Evolutionary conservation across 441 rosid species (phyloP).

Genomic region (Populus trichocarpa): DNA sequence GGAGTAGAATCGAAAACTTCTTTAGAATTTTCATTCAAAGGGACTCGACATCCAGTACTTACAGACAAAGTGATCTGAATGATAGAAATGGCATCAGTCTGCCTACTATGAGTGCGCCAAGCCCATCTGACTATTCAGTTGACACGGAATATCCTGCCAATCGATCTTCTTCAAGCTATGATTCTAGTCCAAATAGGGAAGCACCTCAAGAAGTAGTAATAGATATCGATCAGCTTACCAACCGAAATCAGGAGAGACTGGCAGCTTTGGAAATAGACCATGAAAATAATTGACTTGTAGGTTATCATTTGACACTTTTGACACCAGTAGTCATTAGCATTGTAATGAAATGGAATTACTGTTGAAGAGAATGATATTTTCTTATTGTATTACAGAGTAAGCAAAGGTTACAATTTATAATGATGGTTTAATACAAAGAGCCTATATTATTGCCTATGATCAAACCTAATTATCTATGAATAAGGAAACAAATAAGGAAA

Average conservation of each 20-base stretch:
- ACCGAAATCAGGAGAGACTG: conserved; percentile 8
- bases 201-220: conserved; percentile 7
- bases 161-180: neutral
- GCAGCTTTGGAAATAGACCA: neutral
- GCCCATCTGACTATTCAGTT: conserved; percentile 25
- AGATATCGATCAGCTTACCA: neutral
- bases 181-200: conserved; percentile 8
- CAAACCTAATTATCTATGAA: no score
- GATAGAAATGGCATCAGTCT: conserved; percentile 3
- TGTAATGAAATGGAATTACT: neutral
- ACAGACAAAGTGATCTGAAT: conserved; percentile 3
- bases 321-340: no score
- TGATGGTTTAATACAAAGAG: no score
- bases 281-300: neutral
- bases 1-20: conserved; percentile 20
- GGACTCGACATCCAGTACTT: conserved; percentile 32
- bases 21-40: conserved; percentile 26
- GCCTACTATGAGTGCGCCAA: conserved; percentile 1
- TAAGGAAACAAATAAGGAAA: no score
- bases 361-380: no score
- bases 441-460: no score
- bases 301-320: neutral
- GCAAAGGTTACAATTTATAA: no score
- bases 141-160: conserved; percentile 19
- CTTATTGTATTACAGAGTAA: no score